Evolutionary conservation across 768 basidiomycete genomes (phyloP), one percentile per base, ranked within the genome.

Genomic region (Clathrus columnatus): DNA sequence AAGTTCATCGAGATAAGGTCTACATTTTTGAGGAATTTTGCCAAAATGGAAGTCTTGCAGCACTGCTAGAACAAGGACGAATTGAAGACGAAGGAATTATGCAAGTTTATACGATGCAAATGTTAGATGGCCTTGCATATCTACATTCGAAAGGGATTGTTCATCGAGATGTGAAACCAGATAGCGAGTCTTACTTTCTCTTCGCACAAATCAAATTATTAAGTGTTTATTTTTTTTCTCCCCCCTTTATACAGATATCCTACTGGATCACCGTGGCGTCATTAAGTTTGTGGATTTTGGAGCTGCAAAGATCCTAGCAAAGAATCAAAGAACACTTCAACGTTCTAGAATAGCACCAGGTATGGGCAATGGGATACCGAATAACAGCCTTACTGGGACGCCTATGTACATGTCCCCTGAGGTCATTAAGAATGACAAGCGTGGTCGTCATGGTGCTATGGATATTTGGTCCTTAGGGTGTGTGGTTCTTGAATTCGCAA

Each of bases 381-480:
- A 84, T 66, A 93, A 92, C 70, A 89, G 88, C 61, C 72, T 99
- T 29, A 96, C 94, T 1, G 95, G 93, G 17, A 99, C 96, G 11
- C 96, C 96, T 0, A 98, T 98, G 95, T 98, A 99, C 69, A 97
- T 99, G 91, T 96, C 94, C 5, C 96, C 96, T 1, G 96, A 99
- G 67, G 83, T 96, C 52, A 98, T 99, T 74, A 91, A 95, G 72
- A 96, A 88, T 62, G 91, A 95, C 62, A 85, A 79, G 59, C 75
- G 83, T 14, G 92, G 93, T 24, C 77, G 87, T 50, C 84, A 90
- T 60, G 96, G 96, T 17, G 91, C 95, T 10, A 96, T 96, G 89
- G 96, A 99, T 67, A 85, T 99, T 44, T 99, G 96, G 96, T 91
- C 92, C 21, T 71, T 97, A 56, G 96, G 96, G 17, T 98, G 96